phyloP scores from a whole-genome alignment of 345 rosid genomes.

The Clarkia xantiana region DNA sequence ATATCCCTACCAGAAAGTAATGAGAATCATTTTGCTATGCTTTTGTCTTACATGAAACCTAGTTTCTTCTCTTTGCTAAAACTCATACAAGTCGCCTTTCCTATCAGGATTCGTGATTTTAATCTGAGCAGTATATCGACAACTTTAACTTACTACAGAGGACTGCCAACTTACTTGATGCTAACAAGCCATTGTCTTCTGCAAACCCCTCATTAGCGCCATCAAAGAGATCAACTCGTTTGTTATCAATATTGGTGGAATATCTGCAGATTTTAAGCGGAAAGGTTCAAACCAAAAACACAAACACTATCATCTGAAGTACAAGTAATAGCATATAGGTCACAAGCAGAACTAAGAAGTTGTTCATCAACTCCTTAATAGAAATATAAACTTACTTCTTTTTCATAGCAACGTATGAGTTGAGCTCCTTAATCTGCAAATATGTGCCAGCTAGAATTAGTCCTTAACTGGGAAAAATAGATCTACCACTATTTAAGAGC shows the following conservation, averaged over 20 bases:
- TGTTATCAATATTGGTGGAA: slow-evolving; percentile 63
- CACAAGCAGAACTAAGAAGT: neutral
- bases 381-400: slow-evolving; percentile 10
- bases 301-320: neutral
- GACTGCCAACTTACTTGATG: slow-evolving; percentile 49
- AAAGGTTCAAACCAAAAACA: neutral
- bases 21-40: too few relatives aligned
- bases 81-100: too few relatives aligned
- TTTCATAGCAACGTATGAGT: slow-evolving; percentile 14
- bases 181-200: slow-evolving; percentile 76
- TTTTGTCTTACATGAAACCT: too few relatives aligned
- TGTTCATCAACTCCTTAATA: neutral
- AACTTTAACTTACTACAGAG: slow-evolving; percentile 2
- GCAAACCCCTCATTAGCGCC: slow-evolving; percentile 64
- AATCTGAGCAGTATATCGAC: neutral
- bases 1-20: too few relatives aligned
- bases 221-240: slow-evolving; percentile 83
- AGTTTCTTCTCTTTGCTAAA: too few relatives aligned
- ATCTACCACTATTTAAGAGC: too few relatives aligned
- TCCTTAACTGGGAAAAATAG: neutral
- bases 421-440: slow-evolving; percentile 18
- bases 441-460: neutral
- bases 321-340: neutral
- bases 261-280: slow-evolving; percentile 27
- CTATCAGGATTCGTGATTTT: too few relatives aligned